Evolutionary conservation across 2,329 filamentous ascomycete genomes (phyloP).

Genomic region (Lomentospora prolificans): DNA sequence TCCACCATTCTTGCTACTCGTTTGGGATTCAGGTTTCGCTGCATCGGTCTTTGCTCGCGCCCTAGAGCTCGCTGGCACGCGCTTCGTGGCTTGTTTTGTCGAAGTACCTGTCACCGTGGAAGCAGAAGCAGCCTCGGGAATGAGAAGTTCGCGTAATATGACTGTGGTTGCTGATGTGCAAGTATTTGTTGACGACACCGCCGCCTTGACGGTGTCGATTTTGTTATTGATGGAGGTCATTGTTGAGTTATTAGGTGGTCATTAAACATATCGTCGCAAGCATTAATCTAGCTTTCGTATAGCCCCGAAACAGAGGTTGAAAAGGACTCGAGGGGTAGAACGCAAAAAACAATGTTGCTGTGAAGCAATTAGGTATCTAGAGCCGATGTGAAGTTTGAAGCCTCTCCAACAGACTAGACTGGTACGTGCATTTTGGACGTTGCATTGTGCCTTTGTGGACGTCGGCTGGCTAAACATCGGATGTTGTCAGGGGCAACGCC

Average conservation of each 20-base stretch:
- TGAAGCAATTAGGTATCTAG: constrained; percentile 15
- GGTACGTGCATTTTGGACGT: background rate
- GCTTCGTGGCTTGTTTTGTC: constrained; percentile 16
- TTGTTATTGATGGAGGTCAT: constrained; percentile 21
- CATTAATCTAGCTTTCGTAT: constrained; percentile 1
- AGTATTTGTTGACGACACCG: constrained; percentile 40
- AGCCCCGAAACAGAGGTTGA: background rate
- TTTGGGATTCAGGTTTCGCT: background rate
- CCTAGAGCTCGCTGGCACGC: background rate
- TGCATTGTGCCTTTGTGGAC: background rate
- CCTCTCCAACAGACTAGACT: too few species aligned
- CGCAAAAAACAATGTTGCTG: constrained; percentile 14
- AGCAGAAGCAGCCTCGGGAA: constrained; percentile 21
- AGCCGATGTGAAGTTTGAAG: constrained; percentile 12
- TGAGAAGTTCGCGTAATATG: constrained; percentile 36
- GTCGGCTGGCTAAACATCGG: constrained; percentile 21
- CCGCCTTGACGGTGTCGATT: constrained; percentile 41
- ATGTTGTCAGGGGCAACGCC: constrained; percentile 28
- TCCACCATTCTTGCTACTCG: constrained; percentile 15
- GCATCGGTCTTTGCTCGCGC: background rate
- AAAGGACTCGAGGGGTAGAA: constrained; percentile 1
- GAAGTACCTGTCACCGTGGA: constrained; percentile 16
- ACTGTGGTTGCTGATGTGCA: constrained; percentile 42
- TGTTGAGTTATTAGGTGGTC: constrained; percentile 13
- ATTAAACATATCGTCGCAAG: constrained; percentile 24